Evolutionary conservation across 495 filamentous ascomycete species (phyloP).

Genomic region (Margaritispora aquatica): DNA sequence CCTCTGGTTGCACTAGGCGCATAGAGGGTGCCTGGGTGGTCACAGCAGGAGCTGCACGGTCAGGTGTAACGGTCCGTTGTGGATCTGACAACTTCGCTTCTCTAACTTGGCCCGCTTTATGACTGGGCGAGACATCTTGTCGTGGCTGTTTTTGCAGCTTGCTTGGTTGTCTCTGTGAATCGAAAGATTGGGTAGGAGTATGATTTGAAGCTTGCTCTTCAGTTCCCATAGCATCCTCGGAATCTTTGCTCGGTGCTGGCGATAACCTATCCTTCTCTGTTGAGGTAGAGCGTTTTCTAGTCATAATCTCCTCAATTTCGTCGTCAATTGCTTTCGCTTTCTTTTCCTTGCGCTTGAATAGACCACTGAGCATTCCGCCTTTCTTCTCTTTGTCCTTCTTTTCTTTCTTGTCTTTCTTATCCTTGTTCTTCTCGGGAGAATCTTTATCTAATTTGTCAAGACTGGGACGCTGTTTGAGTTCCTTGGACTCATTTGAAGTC

Average conservation of each 20-base stretch:
- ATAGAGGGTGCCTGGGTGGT: slow-evolving; percentile 44
- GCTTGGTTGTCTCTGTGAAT: slow-evolving; percentile 50
- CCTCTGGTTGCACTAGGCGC: slow-evolving; percentile 56
- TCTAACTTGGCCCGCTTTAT: slow-evolving; percentile 28
- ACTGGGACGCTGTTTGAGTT: slow-evolving; percentile 44
- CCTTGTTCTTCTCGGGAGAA: slow-evolving; percentile 39
- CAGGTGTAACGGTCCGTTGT: slow-evolving; percentile 18
- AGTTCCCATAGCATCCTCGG: slow-evolving; percentile 14
- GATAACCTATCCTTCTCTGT: slow-evolving; percentile 16
- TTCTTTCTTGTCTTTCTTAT: slow-evolving; percentile 51
- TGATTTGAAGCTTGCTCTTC: slow-evolving; percentile 22
- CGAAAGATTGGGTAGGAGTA: slow-evolving; percentile 20
- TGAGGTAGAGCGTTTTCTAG: slow-evolving; percentile 27
- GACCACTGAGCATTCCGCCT: slow-evolving; percentile 79
- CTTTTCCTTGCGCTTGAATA: slow-evolving; percentile 95
- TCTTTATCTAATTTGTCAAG: slow-evolving; percentile 53
- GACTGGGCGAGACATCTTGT: slow-evolving; percentile 44
- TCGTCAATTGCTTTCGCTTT: slow-evolving; percentile 46
- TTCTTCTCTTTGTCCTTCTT: slow-evolving; percentile 92
- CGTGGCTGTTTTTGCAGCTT: slow-evolving; percentile 73
- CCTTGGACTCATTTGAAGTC: slow-evolving; percentile 57
- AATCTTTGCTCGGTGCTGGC: slow-evolving; percentile 24
- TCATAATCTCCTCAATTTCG: slow-evolving; percentile 34
- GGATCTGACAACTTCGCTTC: slow-evolving; percentile 33
- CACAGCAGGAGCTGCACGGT: slow-evolving; percentile 26